These are phyloP conservation scores for Ceratocystis lukuohia DNA, from an alignment of 2,329 filamentous ascomycete genomes.

Conservation along the genomic window DNA sequence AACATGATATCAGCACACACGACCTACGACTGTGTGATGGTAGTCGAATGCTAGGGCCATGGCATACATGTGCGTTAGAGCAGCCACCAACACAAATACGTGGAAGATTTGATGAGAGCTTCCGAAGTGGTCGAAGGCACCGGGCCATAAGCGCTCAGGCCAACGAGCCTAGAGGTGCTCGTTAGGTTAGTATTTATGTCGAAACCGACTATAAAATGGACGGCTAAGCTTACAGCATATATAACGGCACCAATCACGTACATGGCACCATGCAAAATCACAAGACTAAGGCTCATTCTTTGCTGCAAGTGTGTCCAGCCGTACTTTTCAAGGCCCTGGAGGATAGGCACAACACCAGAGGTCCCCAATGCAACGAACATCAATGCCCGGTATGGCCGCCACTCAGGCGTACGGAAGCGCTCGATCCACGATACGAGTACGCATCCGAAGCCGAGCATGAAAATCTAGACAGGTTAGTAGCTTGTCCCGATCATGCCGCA, in stretches of 20 bases:
- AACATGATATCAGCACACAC: conserved; percentile 31
- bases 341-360: conserved; percentile 68
- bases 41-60: conserved; percentile 77
- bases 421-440: conserved; percentile 65
- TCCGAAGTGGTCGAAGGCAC: conserved; percentile 78
- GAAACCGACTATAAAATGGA: conserved; percentile 1
- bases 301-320: conserved; percentile 52
- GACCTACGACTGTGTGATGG: conserved; percentile 51
- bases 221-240: conserved; percentile 55
- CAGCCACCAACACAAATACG: conserved; percentile 71
- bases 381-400: conserved; percentile 69
- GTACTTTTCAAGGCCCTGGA: conserved; percentile 59
- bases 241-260: conserved; percentile 78
- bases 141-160: conserved; percentile 68
- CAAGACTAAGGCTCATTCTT: conserved; percentile 68
- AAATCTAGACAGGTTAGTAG: conserved; percentile 45
- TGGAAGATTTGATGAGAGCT: conserved; percentile 96
- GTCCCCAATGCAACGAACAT: conserved; percentile 86
- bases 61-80: conserved; percentile 65
- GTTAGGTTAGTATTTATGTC: neutral
- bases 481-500: neutral
- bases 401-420: conserved; percentile 67
- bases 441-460: conserved; percentile 61
- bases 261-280: conserved; percentile 63
- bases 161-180: conserved; percentile 46